A percentile compares a stretch with the other conserved stretches of the same genome.
These are phyloP conservation scores for Massarina eburnea DNA, from an alignment of 2,329 filamentous ascomycete species.

Conservation along the genomic window DNA sequence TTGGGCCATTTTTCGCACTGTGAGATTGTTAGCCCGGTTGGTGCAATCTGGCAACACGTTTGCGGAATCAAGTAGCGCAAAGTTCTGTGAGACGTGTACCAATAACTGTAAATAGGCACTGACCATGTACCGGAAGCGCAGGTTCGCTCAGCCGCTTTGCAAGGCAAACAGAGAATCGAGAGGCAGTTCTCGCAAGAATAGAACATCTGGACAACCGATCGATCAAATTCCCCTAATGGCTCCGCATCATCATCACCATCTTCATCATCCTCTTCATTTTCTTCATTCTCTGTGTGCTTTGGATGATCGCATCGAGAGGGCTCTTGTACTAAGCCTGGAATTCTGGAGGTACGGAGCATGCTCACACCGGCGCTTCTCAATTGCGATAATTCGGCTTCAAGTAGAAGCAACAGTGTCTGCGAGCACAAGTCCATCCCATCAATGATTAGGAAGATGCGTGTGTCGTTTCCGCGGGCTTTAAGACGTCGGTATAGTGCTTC, in stretches of 20 bases:
- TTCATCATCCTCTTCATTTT: slow-evolving; percentile 1
- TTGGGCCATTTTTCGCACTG: slow-evolving; percentile 3
- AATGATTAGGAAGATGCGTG: slow-evolving; percentile 16
- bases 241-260: background rate
- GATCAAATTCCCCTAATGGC: background rate
- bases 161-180: slow-evolving; percentile 10
- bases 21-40: background rate
- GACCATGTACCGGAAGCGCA: slow-evolving; percentile 11
- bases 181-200: slow-evolving; percentile 9
- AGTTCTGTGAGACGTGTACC: too few relatives aligned
- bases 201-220: slow-evolving; percentile 6
- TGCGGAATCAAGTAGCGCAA: too few relatives aligned
- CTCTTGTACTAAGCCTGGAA: slow-evolving; percentile 11
- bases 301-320: slow-evolving; percentile 12
- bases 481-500: slow-evolving; percentile 12
- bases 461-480: background rate
- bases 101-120: background rate
- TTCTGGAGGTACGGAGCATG: slow-evolving; percentile 19
- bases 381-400: slow-evolving; percentile 13
- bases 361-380: slow-evolving; percentile 11
- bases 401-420: slow-evolving; percentile 11
- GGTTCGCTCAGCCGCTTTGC: slow-evolving; percentile 5
- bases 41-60: background rate
- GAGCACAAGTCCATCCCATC: slow-evolving; percentile 22
- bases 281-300: background rate